Base-by-base conservation (phyloP, 169 alveolate genomes). In the Theileria sp. region DNA sequence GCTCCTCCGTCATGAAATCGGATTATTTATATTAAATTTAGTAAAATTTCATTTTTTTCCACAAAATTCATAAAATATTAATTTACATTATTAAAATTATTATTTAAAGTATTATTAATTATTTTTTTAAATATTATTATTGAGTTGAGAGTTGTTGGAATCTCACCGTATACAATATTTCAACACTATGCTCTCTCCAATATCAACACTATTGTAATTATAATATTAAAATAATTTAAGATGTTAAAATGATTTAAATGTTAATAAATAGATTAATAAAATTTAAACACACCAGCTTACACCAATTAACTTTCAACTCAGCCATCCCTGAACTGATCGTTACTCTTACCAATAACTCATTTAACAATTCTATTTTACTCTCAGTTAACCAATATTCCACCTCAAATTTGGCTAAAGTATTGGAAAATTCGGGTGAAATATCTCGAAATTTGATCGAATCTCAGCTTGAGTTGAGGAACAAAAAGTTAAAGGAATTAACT, bases 401-500 rank as follows among this genome's bases (percentile, higher is more conserved):
- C 3, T 44, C 54, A 13, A 44, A 44, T 44, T 44, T 15, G 17
- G 4, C 17, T 44, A 44, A 13, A 44, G 4, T 10, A 44, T 44
- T 15, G 1, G 54, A 44, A 26, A 64, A 64, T 5, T 64, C 17
- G 23, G 49, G 3, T 19, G 38, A 38, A 17, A 19, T 28, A 6
- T 64, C 72, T 3, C n/a, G 38, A 32, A 19, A 64, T 25, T 70
- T 70, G 51, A 38, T 50, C 10, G 26, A 70, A 19, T 26, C 30
- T 5, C 67, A 7, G 17, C 9, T 13, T 3, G 32, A 70, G 38
- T 0, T 12, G 17, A 70, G 66, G 50, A 60, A 70, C 3, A 8
- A 12, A 32, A 25, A 73, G 58, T 74, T 81, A 23, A 36, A 64
- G 3, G 19, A 21, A 12, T 77, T 64, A 28, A 73, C 88, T 15